Evolutionary conservation across 208 protist genomes (phyloP), one percentile per base, ranked within the genome.

Genomic region (Acanthamoeba healyi): DNA sequence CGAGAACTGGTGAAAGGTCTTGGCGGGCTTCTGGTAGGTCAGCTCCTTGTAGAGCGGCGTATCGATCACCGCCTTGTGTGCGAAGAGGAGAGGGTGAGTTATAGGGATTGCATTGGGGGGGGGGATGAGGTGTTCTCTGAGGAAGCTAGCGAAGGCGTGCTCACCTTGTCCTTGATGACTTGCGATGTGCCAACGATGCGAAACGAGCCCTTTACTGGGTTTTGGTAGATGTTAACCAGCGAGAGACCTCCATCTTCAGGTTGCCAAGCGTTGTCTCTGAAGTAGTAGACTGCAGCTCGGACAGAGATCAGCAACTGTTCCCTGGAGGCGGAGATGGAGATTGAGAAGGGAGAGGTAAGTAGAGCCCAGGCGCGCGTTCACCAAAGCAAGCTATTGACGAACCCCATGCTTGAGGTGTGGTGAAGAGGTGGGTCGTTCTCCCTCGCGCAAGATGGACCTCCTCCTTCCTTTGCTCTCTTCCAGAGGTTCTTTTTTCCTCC

Each of bases 21-120:
- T 49, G 82, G 82, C 49, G 19, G 82, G 54, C 42, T 90, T 90
- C 82, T 90, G 82, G 82, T 90, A 90, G 51, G 82, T 90, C 19
- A 70, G 29, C 82, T 90, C 82, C 38, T 90, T 90, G 54, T 54
- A 90, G 22, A 90, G 34, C 9, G 82, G 29, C 14, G 54, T 90
- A 32, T 90, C 42, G 34, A 90, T 90, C 1, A 90, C 82, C 54
- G 46, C 36, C 82, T 90, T 2, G 19, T 19, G 6, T 5, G 38
- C 4, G 26, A 38, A n/a, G 10, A n/a, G 10, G 2, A 61, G 10
- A 5, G 2, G 54, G 3, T 61, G n/a, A n/a, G n/a, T n/a, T n/a
- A n/a, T 61, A 19, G 24, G 54, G 54, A 61, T 26, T 36, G 22
- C n/a, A 9, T 36, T 36, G 58, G n/a, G 22, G 58, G n/a, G 58